These are phyloP conservation scores for barrel medic (Medicago truncatula) DNA, from an alignment of 306 rosid genomes.

Conservation along the genomic window MtrunA17r5.0-ANR NC_053047.1:5468501-5469000, in stretches of 20 bases:
- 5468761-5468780: conserved; percentile 21
- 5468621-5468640: conserved; percentile 89
- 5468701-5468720: not conserved
- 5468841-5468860: conserved; percentile 26
- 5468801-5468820: conserved; percentile 15
- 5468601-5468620: conserved; percentile 72
- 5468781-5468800: conserved; percentile 11
- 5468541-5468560: not conserved
- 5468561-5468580: conserved; percentile 22
- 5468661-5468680: conserved; percentile 45
- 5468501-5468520: not conserved
- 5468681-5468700: not conserved
- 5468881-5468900: not conserved
- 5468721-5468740: not conserved
- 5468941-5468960: not conserved
- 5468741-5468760: not conserved
- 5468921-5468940: not conserved
- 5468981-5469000: not conserved
- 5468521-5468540: not conserved
- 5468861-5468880: not conserved
- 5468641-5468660: conserved; percentile 82
- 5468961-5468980: not conserved
- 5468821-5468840: conserved; percentile 14
- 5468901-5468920: not conserved
- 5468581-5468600: conserved; percentile 16